A percentile compares a stretch with the other conserved stretches of the same genome.
phyloP scores from a whole-genome alignment of 2,329 filamentous ascomycete genomes.

The Ascochyta lentis region DNA sequence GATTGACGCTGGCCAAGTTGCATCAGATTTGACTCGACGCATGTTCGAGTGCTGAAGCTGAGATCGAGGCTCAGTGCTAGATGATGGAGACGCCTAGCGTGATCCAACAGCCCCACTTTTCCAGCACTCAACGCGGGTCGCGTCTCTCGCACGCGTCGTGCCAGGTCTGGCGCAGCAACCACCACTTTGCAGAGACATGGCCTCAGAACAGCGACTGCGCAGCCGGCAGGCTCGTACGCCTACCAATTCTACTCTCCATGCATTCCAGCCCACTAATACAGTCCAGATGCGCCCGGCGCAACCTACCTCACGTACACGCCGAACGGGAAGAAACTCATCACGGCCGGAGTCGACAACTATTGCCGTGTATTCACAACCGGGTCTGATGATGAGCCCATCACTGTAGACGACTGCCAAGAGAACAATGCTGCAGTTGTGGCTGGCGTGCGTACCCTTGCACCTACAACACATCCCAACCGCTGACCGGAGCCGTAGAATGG shows the following conservation, averaged over 20 bases:
- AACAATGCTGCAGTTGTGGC: conserved; percentile 82
- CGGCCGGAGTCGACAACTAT: conserved; percentile 90
- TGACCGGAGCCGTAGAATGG: conserved; percentile 62
- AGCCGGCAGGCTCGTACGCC: conserved; percentile 44
- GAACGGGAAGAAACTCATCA: conserved; percentile 84
- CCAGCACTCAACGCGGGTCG: conserved; percentile 13
- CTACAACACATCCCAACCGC: conserved; percentile 1
- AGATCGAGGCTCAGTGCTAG: neutral
- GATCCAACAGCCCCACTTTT: conserved; percentile 9
- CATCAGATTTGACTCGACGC: no score
- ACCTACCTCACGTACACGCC: conserved; percentile 91
- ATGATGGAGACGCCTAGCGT: conserved; percentile 1
- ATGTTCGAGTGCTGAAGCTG: no score
- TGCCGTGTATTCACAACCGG: conserved; percentile 92
- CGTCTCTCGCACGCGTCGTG: conserved; percentile 16
- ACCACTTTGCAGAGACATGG: conserved; percentile 16
- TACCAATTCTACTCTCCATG: neutral
- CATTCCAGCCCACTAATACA: neutral
- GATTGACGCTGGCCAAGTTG: no score
- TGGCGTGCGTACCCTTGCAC: conserved; percentile 55
- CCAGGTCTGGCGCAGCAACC: conserved; percentile 4
- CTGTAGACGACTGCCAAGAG: conserved; percentile 89
- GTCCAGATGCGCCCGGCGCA: conserved; percentile 77
- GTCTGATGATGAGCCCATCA: conserved; percentile 88
- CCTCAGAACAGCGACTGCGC: conserved; percentile 31